A percentile compares a stretch with the other conserved stretches of the same genome.
These are phyloP conservation scores for Backusella circina DNA, from an alignment of 192 early-diverging fungal species.

Conservation along the genomic window DNA sequence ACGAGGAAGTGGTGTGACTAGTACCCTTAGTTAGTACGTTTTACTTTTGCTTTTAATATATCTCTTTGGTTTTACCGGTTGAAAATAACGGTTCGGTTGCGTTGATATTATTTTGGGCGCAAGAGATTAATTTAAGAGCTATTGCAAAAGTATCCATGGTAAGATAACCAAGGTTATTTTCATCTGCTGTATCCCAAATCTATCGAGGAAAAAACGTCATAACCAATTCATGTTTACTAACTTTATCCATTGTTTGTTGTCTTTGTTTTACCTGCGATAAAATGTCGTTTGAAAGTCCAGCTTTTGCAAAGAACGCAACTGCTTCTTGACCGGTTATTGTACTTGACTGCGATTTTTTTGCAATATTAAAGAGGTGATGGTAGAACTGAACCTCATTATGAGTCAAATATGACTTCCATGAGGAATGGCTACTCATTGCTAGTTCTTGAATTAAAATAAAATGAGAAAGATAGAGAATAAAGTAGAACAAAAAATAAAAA, in stretches of 20 bases:
- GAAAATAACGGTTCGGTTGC: constrained; percentile 36
- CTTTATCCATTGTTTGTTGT: background rate
- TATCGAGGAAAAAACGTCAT: constrained; percentile 14
- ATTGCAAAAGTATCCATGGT: constrained; percentile 70
- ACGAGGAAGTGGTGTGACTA: constrained; percentile 17
- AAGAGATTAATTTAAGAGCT: constrained; percentile 86
- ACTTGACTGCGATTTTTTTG: constrained; percentile 53
- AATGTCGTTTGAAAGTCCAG: constrained; percentile 48
- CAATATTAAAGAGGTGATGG: constrained; percentile 50
- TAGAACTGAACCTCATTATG: constrained; percentile 58
- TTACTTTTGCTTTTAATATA: background rate
- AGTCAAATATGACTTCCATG: constrained; percentile 34
- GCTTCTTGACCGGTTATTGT: constrained; percentile 60
- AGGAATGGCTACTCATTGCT: background rate
- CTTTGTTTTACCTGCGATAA: constrained; percentile 48
- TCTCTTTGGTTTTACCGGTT: constrained; percentile 15
- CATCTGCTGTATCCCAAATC: constrained; percentile 88
- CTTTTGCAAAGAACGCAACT: constrained; percentile 69
- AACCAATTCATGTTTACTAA: background rate
- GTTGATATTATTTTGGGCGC: constrained; percentile 71
- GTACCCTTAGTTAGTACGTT: background rate
- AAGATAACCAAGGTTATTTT: constrained; percentile 72
- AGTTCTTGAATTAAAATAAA: background rate
- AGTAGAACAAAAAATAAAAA: background rate
- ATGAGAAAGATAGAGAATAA: background rate